Base-by-base conservation (phyloP, 2,329 filamentous ascomycete genomes). In the Dryadomyces sulphureus region DNA sequence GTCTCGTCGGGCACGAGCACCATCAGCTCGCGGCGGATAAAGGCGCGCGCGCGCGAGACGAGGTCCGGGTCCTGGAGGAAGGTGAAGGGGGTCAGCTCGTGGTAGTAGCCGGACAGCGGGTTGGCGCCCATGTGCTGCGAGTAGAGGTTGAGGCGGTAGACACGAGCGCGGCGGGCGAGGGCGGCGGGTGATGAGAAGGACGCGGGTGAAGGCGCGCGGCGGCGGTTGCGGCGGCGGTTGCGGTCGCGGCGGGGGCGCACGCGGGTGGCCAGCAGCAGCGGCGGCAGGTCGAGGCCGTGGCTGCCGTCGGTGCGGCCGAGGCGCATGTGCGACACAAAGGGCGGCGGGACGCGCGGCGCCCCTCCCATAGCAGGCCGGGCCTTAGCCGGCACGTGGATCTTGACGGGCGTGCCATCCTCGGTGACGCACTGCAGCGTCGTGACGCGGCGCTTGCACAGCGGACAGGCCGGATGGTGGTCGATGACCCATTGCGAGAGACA, bases 111-210 rank as follows among this genome's bases (percentile, higher is more conserved):
- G 0, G 86, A 92, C n/a, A 80, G 62, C 0, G 77, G 74, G 57
- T 92, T 94, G 2, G 81, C 78, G 39, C 89, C 90, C 5, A 95
- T 77, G 54, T 94, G 85, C 2, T 86, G 71, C 2, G 85, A 90
- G 62, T 79, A 92, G 4, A 84, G 72, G 34, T 77, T 68, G 49
- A 81, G 63, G 19, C 73, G 70, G 60, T 96, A 95, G 52, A 96
- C 69, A 20, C 79, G 64, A 48, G 81, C 76, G 7, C 90, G 81
- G 14, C 73, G 71, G 12, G 70, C 60, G 42, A 88, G 51, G 50
- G 59, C 52, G 46, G 59, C 56, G 47, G 61, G 54, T 41, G 56
- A 35, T 48, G 53, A 41, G 45, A 36, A 20, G 9, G 44, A 38
- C 5, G 46, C 36, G 7, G 39, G 1, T 7, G 34, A 30, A 2